Base-by-base conservation (phyloP, 352 stramenopile species). In the Globisporangium viniferum region DNA sequence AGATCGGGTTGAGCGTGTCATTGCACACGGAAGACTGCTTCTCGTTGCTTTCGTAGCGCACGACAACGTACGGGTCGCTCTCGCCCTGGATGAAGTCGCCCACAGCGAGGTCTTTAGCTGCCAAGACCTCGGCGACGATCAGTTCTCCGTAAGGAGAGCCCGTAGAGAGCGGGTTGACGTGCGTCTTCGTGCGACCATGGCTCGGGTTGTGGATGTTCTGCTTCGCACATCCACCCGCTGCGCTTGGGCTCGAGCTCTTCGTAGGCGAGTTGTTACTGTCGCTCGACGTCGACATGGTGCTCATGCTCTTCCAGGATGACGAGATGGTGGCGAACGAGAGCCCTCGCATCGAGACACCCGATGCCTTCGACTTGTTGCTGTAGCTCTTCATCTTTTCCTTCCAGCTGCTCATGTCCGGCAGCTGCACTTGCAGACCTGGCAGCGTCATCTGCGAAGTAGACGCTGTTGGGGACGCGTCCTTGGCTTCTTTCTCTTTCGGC, bases 101-200 rank as follows among this genome's bases (percentile, higher is more conserved):
- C 8, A 75, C 64, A 4, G 64, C 55, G 27, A 93, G 77, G 7
- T 87, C 80, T 18, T 75, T 77, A 5, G 76, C 81, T 27, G 84
- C 80, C 39, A 93, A 56, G 3, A 93, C 68, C 55, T 93, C 85
- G 27, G 85, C 81, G 14, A 93, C 73, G 15, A 93, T 62, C 53
- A 93, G 62, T 51, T 93, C 82, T 9, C 85, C 85, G 58, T 90
- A 93, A 31, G 80, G 78, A 68, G 71, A 83, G 18, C 80, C 80
- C 48, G 66, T 76, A 33, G 75, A 67, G 7, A 85, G 73, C 1
- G 73, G 59, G 55, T 41, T 78, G 58, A 62, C 68, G 5, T 55
- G 57, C 5, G 66, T 65, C 18, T 59, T 69, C 4, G 59, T 62
- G 27, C 65, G 67, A 18, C 69, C 15, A 18, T 69, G 67, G 53